Evolutionary conservation across 2,329 filamentous ascomycete genomes (phyloP).

Genomic region (Stachybotrys chlorohalonatus): DNA sequence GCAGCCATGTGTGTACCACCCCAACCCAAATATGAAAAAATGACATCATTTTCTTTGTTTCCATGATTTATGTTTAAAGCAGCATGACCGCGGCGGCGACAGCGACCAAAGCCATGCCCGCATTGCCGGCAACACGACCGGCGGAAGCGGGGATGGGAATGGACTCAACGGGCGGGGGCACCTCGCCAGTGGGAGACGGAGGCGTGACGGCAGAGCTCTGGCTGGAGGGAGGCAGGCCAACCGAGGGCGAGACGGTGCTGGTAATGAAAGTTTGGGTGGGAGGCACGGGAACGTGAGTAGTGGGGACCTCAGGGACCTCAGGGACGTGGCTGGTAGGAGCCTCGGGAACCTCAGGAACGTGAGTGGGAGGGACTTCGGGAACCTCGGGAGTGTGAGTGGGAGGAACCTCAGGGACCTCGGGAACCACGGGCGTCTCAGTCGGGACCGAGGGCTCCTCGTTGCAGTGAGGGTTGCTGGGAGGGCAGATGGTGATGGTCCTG

Average conservation of each 20-base stretch:
- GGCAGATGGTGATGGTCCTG: conserved; percentile 9
- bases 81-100: conserved; percentile 22
- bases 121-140: conserved; percentile 18
- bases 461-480: neutral
- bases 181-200: neutral
- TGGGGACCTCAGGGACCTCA: conserved; percentile 1
- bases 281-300: neutral
- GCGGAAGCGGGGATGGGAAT: conserved; percentile 18
- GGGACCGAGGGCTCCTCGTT: neutral
- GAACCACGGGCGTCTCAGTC: conserved; percentile 1
- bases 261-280: conserved; percentile 22
- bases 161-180: conserved; percentile 1
- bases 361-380: neutral
- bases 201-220: neutral
- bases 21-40: neutral
- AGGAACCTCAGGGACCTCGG: conserved; percentile 7
- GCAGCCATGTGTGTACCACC: too few species aligned
- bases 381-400: neutral
- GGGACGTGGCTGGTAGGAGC: conserved; percentile 5
- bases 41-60: neutral
- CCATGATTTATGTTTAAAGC: conserved; percentile 16
- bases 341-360: conserved; percentile 4
- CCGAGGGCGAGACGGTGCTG: conserved; percentile 9
- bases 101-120: conserved; percentile 16
- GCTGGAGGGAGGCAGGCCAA: neutral